Evolutionary conservation across 2,329 filamentous ascomycete genomes (phyloP).

Genomic region (Curvularia eragrostidis): DNA sequence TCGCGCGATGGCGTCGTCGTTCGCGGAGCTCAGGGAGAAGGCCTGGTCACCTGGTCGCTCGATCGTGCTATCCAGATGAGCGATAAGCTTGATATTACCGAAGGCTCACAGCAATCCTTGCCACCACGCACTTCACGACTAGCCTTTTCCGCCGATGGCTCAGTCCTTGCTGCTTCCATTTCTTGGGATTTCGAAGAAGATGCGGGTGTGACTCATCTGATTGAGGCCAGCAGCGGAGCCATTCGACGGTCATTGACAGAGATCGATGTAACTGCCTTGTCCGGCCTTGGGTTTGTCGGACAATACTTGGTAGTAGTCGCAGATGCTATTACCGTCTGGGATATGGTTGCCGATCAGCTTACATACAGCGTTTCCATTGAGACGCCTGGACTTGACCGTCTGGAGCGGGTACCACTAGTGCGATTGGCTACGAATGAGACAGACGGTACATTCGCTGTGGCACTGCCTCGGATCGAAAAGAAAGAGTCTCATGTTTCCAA

Average conservation of each 20-base stretch:
- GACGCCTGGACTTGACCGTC: slow-evolving; percentile 42
- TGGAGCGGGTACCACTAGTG: slow-evolving; percentile 50
- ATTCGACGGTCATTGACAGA: slow-evolving; percentile 72
- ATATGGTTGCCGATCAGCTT: slow-evolving; percentile 80
- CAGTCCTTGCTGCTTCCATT: slow-evolving; percentile 44
- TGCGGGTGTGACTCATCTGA: slow-evolving; percentile 72
- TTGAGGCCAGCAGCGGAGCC: slow-evolving; percentile 73
- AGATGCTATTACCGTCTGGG: slow-evolving; percentile 76
- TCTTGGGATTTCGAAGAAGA: slow-evolving; percentile 51
- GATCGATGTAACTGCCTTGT: slow-evolving; percentile 69
- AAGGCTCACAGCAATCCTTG: slow-evolving; percentile 35
- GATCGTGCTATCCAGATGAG: slow-evolving; percentile 61
- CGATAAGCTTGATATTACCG: slow-evolving; percentile 38
- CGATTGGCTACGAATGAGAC: slow-evolving; percentile 75
- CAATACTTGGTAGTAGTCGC: slow-evolving; percentile 79
- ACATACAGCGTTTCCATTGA: slow-evolving; percentile 68
- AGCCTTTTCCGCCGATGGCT: slow-evolving; percentile 67
- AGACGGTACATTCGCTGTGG: slow-evolving; percentile 54
- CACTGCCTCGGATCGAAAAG: slow-evolving; percentile 47
- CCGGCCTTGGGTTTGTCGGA: slow-evolving; percentile 73
- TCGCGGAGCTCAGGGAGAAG: slow-evolving; percentile 59
- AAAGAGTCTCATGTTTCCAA: slow-evolving; percentile 38
- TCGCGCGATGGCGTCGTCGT: slow-evolving; percentile 71
- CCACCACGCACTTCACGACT: slow-evolving; percentile 66
- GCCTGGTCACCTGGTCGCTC: slow-evolving; percentile 77